Conservation (phyloP, 1,284 basidiomycete genomes). For the Acaromyces ingoldii region DNA sequence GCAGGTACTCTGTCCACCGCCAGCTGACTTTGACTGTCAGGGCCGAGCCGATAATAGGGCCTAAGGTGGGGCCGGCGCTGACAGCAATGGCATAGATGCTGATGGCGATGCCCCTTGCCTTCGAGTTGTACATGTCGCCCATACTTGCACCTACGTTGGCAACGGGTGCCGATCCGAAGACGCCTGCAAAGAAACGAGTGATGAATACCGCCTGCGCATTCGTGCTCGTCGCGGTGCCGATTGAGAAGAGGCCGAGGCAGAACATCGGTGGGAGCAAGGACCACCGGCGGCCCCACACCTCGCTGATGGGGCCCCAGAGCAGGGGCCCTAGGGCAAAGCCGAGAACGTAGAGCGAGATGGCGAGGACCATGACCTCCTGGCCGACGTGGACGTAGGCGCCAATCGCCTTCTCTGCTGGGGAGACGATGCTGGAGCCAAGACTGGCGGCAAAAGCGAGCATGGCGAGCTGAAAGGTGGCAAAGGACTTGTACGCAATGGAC, state of each 20-base stretch:
- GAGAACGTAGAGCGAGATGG: slow-evolving; percentile 66
- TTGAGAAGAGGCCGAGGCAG: slow-evolving; percentile 62
- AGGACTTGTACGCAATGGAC: slow-evolving; percentile 40
- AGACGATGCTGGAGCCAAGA: slow-evolving; percentile 39
- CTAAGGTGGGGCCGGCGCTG: slow-evolving; percentile 64
- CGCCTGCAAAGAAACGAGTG: slow-evolving; percentile 67
- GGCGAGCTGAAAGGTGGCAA: background rate
- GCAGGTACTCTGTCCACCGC: slow-evolving; percentile 15
- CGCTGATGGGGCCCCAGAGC: slow-evolving; percentile 63
- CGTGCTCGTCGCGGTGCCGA: slow-evolving; percentile 40
- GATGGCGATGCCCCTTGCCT: slow-evolving; percentile 65
- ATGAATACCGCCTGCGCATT: slow-evolving; percentile 63
- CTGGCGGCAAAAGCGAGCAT: slow-evolving; percentile 5
- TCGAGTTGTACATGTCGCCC: slow-evolving; percentile 64
- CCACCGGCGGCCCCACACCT: slow-evolving; percentile 59
- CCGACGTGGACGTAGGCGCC: slow-evolving; percentile 19
- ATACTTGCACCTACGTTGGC: slow-evolving; percentile 58
- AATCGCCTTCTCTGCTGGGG: slow-evolving; percentile 35
- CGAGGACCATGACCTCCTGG: slow-evolving; percentile 59
- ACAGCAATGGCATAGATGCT: slow-evolving; percentile 68
- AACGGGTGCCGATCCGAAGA: slow-evolving; percentile 57
- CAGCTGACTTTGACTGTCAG: slow-evolving; percentile 8
- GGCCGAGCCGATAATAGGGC: slow-evolving; percentile 47
- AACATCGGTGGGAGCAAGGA: slow-evolving; percentile 34
- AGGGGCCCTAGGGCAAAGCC: slow-evolving; percentile 55